Evolutionary conservation across 2,329 filamentous ascomycete genomes (phyloP).

Genomic region (Harringtonia aguacate): DNA sequence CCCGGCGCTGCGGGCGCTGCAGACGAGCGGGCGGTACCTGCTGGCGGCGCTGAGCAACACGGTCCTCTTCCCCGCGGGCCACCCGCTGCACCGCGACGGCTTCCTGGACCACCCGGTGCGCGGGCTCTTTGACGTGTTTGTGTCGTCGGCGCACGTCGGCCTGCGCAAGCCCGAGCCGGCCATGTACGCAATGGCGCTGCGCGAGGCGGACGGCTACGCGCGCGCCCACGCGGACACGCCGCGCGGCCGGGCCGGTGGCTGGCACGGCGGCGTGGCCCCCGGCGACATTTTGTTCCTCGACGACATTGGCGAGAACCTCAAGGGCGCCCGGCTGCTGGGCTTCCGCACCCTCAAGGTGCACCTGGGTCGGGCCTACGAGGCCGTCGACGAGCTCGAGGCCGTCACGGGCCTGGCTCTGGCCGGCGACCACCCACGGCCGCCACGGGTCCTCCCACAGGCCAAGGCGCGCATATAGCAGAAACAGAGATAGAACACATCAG

Average conservation of each 20-base stretch:
- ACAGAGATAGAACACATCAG: no score
- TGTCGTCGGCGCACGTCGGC: slow-evolving; percentile 78
- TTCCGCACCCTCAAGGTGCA: slow-evolving; percentile 78
- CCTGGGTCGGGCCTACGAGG: slow-evolving; percentile 66
- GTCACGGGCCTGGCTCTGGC: slow-evolving; percentile 58
- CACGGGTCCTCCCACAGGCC: slow-evolving; percentile 2
- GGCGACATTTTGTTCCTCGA: slow-evolving; percentile 78
- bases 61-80: slow-evolving; percentile 68
- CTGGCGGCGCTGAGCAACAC: slow-evolving; percentile 86
- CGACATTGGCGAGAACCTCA: slow-evolving; percentile 89
- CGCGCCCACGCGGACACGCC: slow-evolving; percentile 33
- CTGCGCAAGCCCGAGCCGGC: slow-evolving; percentile 75
- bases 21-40: slow-evolving; percentile 52
- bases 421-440: slow-evolving; percentile 37
- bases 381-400: slow-evolving; percentile 70
- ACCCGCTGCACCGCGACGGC: slow-evolving; percentile 51
- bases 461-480: slow-evolving; percentile 17
- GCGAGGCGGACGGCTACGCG: slow-evolving; percentile 53
- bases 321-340: slow-evolving; percentile 62
- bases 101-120: slow-evolving; percentile 46
- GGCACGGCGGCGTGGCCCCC: slow-evolving; percentile 42
- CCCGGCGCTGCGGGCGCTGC: slow-evolving; percentile 64
- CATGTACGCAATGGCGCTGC: slow-evolving; percentile 68
- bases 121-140: slow-evolving; percentile 71
- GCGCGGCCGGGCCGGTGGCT: slow-evolving; percentile 28